A percentile compares a stretch with the other conserved stretches of the same genome.
Conservation (phyloP, 768 basidiomycete species). For the Kwoniella pini region DNA sequence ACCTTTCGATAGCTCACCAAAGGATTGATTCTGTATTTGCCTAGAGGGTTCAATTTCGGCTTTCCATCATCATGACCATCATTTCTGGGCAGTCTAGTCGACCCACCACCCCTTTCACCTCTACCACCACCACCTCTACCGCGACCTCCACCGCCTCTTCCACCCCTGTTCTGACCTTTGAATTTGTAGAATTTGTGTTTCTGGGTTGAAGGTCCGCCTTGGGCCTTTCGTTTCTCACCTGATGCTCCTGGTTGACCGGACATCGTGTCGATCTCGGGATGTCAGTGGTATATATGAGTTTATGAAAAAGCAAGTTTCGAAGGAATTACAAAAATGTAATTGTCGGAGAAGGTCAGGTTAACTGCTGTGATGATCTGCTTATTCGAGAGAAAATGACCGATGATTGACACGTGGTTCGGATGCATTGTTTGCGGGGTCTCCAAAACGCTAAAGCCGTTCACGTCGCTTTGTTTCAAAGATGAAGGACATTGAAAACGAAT, state of each 20-base stretch:
- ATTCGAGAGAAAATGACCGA: no score
- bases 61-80: constrained; percentile 4
- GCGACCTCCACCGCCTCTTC: constrained; percentile 19
- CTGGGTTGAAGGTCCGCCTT: constrained; percentile 18
- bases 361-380: no score
- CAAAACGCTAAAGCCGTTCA: not conserved
- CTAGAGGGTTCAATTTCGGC: constrained; percentile 24
- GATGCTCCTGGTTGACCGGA: constrained; percentile 13
- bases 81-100: constrained; percentile 4
- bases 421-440: constrained; percentile 17
- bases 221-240: not conserved
- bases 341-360: no score
- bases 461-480: no score
- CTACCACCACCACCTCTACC: constrained; percentile 27
- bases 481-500: no score
- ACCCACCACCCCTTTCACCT: constrained; percentile 19
- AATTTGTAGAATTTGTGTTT: constrained; percentile 41
- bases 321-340: no score
- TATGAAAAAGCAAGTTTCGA: no score
- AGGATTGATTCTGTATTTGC: constrained; percentile 31
- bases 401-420: no score
- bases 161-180: constrained; percentile 13
- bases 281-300: no score
- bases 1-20: no score
- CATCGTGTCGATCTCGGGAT: constrained; percentile 6